Percentiles rank a stretch among this genome's conserved stretches.
Evolutionary conservation across 305 asterid species (phyloP).

Genomic region (Rubia peregrina): DNA sequence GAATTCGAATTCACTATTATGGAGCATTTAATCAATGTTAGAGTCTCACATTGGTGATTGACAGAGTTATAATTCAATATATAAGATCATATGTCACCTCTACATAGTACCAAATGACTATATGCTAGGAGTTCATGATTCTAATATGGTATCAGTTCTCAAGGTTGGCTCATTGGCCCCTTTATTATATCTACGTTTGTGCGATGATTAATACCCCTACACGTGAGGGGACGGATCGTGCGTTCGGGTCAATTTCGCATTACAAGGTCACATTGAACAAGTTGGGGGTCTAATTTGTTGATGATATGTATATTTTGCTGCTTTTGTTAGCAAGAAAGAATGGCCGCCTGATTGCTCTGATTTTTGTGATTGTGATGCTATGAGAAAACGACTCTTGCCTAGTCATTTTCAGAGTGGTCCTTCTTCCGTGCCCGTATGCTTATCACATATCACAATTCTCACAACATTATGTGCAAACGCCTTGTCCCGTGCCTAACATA

Average conservation of each 20-base stretch:
- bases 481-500: not conserved
- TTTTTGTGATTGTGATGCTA: not conserved
- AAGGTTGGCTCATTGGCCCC: too few species aligned
- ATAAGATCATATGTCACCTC: too few species aligned
- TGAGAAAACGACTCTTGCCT: not conserved
- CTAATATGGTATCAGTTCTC: too few species aligned
- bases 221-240: too few species aligned
- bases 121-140: too few species aligned
- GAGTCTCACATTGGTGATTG: too few species aligned
- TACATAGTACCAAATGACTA: too few species aligned
- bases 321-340: not conserved
- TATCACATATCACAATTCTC: not conserved
- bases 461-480: not conserved
- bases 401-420: not conserved
- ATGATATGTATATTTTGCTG: conserved; percentile 1
- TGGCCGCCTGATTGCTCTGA: not conserved
- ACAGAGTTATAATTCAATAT: too few species aligned
- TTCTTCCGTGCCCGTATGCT: not conserved
- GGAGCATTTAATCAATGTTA: too few species aligned
- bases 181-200: too few species aligned
- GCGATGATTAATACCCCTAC: too few species aligned
- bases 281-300: not conserved
- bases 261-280: not conserved
- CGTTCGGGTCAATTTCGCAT: not conserved
- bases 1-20: too few species aligned